Evolutionary conservation across 75 land plant genomes (phyloP).

Genomic region (Chamaecyparis obtusa): DNA sequence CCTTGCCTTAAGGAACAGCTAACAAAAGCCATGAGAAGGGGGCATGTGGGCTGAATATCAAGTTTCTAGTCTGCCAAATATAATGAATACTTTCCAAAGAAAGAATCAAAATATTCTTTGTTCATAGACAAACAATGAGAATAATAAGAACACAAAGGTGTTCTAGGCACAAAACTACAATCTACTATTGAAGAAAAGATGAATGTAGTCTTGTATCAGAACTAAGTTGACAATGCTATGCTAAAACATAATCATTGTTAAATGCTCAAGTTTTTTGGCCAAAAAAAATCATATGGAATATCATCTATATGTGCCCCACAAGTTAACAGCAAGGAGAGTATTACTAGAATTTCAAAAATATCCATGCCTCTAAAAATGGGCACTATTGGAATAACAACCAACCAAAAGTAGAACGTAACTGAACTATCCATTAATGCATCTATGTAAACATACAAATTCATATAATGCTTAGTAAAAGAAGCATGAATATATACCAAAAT

Average conservation of each 20-base stretch:
- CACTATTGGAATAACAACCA: background rate
- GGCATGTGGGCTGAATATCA: background rate
- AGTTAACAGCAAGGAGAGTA: background rate
- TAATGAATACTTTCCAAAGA: background rate
- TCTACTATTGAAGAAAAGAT: no score
- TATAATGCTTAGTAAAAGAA: background rate
- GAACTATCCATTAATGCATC: background rate
- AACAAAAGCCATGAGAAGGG: background rate
- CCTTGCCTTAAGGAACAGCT: background rate
- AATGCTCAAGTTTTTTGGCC: background rate
- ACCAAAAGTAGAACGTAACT: background rate
- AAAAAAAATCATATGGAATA: background rate
- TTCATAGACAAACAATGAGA: background rate
- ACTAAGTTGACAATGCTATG: background rate
- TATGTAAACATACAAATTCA: background rate
- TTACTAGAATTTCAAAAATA: background rate
- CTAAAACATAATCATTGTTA: background rate
- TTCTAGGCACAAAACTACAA: background rate
- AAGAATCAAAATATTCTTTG: background rate
- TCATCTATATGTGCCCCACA: background rate
- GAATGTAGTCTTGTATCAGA: background rate
- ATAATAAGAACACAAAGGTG: no score
- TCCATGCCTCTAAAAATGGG: background rate
- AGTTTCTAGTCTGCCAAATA: background rate
- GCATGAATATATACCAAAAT: background rate